phyloP scores from a whole-genome alignment of 1,139 yeast species.

The Zygosaccharomyces pseudobailii region DNA sequence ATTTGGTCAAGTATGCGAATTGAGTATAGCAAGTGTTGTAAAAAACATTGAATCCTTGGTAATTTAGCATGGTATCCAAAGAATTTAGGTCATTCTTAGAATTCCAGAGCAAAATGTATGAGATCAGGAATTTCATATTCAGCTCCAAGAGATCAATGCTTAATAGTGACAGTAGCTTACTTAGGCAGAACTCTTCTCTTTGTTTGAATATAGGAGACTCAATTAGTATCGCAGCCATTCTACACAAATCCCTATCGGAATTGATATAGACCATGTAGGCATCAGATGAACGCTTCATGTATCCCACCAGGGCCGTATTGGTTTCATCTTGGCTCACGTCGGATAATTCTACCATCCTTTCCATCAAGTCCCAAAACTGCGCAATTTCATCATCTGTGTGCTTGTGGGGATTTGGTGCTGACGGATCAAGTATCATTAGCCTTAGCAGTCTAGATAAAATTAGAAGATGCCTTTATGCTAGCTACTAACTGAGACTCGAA shows the following conservation, averaged over 20 bases:
- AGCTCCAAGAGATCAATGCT: slow-evolving; percentile 37
- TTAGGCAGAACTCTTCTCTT: slow-evolving; percentile 40
- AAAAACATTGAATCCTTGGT: slow-evolving; percentile 45
- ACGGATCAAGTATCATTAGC: slow-evolving; percentile 23
- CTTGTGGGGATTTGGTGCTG: slow-evolving; percentile 15
- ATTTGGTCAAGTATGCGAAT: slow-evolving; percentile 32
- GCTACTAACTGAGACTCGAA: not conserved
- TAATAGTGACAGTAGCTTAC: slow-evolving; percentile 44
- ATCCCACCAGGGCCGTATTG: slow-evolving; percentile 34
- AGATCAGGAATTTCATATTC: slow-evolving; percentile 41
- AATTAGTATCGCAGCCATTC: slow-evolving; percentile 35
- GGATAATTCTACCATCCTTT: slow-evolving; percentile 25
- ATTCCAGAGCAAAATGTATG: slow-evolving; percentile 47
- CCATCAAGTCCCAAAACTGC: slow-evolving; percentile 34
- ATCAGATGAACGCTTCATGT: slow-evolving; percentile 34
- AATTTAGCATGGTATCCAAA: slow-evolving; percentile 45
- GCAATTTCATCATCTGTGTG: slow-evolving; percentile 20
- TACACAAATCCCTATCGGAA: slow-evolving; percentile 36
- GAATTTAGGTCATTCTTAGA: slow-evolving; percentile 42
- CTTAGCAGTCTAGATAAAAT: not conserved
- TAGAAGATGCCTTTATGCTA: not conserved
- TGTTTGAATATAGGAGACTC: slow-evolving; percentile 36
- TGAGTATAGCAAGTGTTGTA: slow-evolving; percentile 39
- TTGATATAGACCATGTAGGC: slow-evolving; percentile 32
- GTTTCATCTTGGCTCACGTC: slow-evolving; percentile 15